These are phyloP conservation scores for Cordia subcordata DNA, from an alignment of 257 asterid species.

Conservation along the genomic window DNA sequence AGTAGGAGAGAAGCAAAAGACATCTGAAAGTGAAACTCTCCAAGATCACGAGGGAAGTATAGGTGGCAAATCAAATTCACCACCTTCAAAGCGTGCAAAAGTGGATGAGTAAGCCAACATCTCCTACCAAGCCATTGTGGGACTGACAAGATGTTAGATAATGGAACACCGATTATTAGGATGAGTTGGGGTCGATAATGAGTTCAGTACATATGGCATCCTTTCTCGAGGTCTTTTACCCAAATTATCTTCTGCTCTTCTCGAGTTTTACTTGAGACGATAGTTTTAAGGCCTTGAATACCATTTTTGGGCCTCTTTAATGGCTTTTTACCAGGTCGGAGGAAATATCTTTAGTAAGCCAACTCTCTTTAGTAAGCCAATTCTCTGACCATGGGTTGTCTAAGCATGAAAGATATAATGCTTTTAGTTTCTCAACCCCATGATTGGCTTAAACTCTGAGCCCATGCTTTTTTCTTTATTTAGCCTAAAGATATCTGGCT, in stretches of 20 bases:
- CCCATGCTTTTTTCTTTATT: no score
- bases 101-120: slow-evolving; percentile 29
- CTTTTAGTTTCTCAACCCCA: not conserved
- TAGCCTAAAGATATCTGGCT: not conserved
- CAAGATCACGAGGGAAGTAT: slow-evolving; percentile 25
- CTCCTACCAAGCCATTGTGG: slow-evolving; percentile 5
- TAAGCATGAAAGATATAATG: not conserved
- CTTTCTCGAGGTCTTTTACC: not conserved
- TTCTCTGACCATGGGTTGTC: no score
- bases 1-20: slow-evolving; percentile 33
- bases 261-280: not conserved
- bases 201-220: not conserved
- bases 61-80: slow-evolving; percentile 26
- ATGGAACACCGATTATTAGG: slow-evolving; percentile 6
- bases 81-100: slow-evolving; percentile 63
- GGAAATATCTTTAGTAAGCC: not conserved
- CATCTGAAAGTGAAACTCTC: slow-evolving; percentile 18
- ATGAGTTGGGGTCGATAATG: not conserved
- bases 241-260: not conserved
- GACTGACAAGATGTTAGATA: slow-evolving; percentile 2
- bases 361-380: no score
- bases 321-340: no score
- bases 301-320: no score
- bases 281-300: not conserved
- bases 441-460: not conserved